Evolutionary conservation across 177 flowering plant species (phyloP), one percentile per base, ranked within the genome.

Genomic region (Tripterygium wilfordii): DNA sequence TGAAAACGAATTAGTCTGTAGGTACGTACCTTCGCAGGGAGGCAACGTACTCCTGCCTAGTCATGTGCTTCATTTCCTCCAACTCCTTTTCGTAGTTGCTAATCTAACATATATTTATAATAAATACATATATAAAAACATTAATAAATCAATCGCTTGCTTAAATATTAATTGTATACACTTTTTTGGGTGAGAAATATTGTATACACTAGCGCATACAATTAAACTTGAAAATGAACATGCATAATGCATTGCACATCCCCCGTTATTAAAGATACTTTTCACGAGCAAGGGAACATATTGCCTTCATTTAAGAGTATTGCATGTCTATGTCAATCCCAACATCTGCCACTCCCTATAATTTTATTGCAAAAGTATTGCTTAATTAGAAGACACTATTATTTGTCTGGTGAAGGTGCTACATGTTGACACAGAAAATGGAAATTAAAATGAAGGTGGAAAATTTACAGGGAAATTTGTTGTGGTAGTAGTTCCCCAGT

Each of bases 1-100:
- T 30, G 12, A 30, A 6, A 13, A 13, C 38, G 5, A 5, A 35
- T 35, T 35, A 35, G 22, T 10, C 27, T 5, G 26, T 23, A 10
- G 38, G n/a, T 36, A 15, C 23, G 30, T 58, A 90, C 97, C 98
- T 85, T 65, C 98, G 50, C 26, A 90, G 71, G 32, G 96, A 85
- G 32, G 98, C 98, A 26, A 87, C 80, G 48, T 70, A 90, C 57
- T 90, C 97, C 58, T 90, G 97, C 65, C 96, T 76, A 3, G 96
- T 90, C 97, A 90, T 87, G 74, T 80, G 74, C 78, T 87, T 87
- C 97, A 90, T 90, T 43, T 88, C 96, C 50, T 87, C 97, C 17
- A 80, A 10, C 68, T 85, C 97, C 39, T 85, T 81, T 59, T 81
- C 91, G 48, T 90, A 83, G 51, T 69, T 75, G 44, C 49, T 51